Evolutionary conservation across 352 stramenopile genomes (phyloP), one percentile per base, ranked within the genome.

Genomic region (Phytophthora colocasiae): DNA sequence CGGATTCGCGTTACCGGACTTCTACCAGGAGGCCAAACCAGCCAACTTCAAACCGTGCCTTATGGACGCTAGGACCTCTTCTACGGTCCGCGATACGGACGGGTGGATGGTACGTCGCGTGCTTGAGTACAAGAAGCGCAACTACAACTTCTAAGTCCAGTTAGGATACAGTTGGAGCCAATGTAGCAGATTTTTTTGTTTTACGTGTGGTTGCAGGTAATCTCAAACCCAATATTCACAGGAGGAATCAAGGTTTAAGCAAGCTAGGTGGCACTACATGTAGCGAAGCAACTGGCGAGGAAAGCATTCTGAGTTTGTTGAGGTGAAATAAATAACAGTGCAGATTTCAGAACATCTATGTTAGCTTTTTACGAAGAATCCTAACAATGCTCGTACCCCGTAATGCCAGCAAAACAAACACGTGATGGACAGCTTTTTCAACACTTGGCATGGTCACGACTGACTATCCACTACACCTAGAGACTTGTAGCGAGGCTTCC

Each of bases 51-150:
- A 47, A 8, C 56, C 55, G 10, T 53, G 9, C 14, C 27, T 75
- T 32, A 69, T 71, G 62, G 49, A 62, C 14, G 67, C 61, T 4
- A 19, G 39, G 4, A 63, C 48, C 4, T 75, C 67, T 0, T 40
- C 29, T 8, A 45, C 40, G 4, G 46, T 75, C 10, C 58, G 29
- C 6, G 46, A 64, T 31, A 59, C 36, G 1, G 58, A 77, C 39
- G 69, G 69, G 8, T 77, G 69, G 69, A 66, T 73, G 54, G 54
- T 77, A 29, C 69, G 69, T 44, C 64, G 58, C 19, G 69, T 77
- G 36, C 56, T 66, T 10, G 64, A 73, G 24, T 49, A 69, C 53
- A 61, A 70, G 9, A 71, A 65, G 39, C 34, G 27, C 4, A 46
- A 47, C 32, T 71, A 71, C 41, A 51, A 67, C 32, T 67, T 62